Evolutionary conservation across 331 rosid species (phyloP).

Genomic region (Acacia pycnantha): DNA sequence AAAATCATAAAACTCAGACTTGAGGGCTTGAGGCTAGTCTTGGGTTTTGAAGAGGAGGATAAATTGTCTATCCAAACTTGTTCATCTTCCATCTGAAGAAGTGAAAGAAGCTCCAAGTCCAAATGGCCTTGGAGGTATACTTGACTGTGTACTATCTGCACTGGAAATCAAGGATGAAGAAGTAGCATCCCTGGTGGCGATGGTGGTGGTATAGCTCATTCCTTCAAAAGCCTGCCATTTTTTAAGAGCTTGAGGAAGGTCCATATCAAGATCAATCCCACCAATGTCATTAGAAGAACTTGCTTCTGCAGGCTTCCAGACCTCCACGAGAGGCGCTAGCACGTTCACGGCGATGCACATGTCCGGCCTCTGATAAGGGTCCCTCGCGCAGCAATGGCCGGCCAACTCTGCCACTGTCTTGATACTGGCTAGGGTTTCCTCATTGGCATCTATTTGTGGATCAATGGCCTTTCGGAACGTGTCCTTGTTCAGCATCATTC

Average conservation of each 20-base stretch:
- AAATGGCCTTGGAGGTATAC: slow-evolving; percentile 50
- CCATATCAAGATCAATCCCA: slow-evolving; percentile 63
- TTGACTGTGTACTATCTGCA: slow-evolving; percentile 56
- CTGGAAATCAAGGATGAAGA: slow-evolving; percentile 16
- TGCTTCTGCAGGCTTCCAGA: slow-evolving; percentile 70
- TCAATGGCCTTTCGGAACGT: slow-evolving; percentile 51
- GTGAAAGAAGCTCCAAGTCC: slow-evolving; percentile 54
- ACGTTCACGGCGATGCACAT: slow-evolving; percentile 83
- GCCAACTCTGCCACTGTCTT: slow-evolving; percentile 72
- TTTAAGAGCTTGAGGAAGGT: slow-evolving; percentile 61
- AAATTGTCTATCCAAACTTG: not conserved
- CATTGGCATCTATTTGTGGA: slow-evolving; percentile 48
- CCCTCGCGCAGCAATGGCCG: slow-evolving; percentile 77
- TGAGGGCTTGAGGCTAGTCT: not conserved
- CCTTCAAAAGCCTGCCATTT: slow-evolving; percentile 76
- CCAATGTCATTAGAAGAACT: slow-evolving; percentile 38
- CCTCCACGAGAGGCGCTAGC: slow-evolving; percentile 68
- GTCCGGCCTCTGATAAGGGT: slow-evolving; percentile 85
- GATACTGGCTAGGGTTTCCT: slow-evolving; percentile 56
- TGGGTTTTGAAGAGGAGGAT: not conserved
- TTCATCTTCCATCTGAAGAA: slow-evolving; percentile 44
- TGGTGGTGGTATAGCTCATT: slow-evolving; percentile 22
- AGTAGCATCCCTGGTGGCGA: slow-evolving; percentile 20
- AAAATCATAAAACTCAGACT: not conserved
- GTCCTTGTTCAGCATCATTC: slow-evolving; percentile 46